Evolutionary conservation across 2,329 filamentous ascomycete species (phyloP).

Genomic region (Stemphylium vesicarium): DNA sequence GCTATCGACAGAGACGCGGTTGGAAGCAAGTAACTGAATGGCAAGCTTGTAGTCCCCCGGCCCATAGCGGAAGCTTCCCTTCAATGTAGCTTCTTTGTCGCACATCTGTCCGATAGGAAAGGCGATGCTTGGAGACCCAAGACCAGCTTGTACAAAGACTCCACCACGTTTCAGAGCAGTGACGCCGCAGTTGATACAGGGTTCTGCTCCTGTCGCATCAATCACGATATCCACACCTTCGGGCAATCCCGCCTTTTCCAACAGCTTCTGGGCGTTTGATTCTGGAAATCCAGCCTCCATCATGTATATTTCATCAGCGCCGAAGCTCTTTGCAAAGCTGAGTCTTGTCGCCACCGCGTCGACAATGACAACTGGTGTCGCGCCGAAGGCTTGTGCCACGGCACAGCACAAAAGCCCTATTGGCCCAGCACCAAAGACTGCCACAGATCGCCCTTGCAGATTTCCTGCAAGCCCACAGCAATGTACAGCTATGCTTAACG

Average conservation of each 20-base stretch:
- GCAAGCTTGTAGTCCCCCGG: slow-evolving; percentile 59
- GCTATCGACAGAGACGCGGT: slow-evolving; percentile 53
- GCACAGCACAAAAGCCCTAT: slow-evolving; percentile 34
- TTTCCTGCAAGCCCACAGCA: slow-evolving; percentile 24
- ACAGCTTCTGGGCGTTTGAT: not conserved
- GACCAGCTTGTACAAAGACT: slow-evolving; percentile 31
- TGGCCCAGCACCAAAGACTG: slow-evolving; percentile 4
- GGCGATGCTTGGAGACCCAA: slow-evolving; percentile 8
- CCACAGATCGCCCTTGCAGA: slow-evolving; percentile 14
- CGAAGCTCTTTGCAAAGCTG: slow-evolving; percentile 31
- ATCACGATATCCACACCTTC: slow-evolving; percentile 32
- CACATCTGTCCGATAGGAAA: slow-evolving; percentile 46
- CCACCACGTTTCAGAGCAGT: slow-evolving; percentile 24
- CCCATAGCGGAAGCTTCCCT: slow-evolving; percentile 60
- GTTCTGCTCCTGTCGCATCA: slow-evolving; percentile 30
- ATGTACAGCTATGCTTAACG: slow-evolving; percentile 35
- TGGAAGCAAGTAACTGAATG: slow-evolving; percentile 57
- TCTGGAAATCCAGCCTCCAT: not conserved
- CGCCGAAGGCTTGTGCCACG: slow-evolving; percentile 30
- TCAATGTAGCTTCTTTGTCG: slow-evolving; percentile 56
- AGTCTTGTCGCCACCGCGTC: slow-evolving; percentile 26
- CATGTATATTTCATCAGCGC: slow-evolving; percentile 18
- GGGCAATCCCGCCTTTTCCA: slow-evolving; percentile 18
- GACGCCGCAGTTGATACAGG: slow-evolving; percentile 27
- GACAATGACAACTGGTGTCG: slow-evolving; percentile 24